Conservation (phyloP, 805 yeast genomes). For the Hanseniaspora taiwanica region DNA sequence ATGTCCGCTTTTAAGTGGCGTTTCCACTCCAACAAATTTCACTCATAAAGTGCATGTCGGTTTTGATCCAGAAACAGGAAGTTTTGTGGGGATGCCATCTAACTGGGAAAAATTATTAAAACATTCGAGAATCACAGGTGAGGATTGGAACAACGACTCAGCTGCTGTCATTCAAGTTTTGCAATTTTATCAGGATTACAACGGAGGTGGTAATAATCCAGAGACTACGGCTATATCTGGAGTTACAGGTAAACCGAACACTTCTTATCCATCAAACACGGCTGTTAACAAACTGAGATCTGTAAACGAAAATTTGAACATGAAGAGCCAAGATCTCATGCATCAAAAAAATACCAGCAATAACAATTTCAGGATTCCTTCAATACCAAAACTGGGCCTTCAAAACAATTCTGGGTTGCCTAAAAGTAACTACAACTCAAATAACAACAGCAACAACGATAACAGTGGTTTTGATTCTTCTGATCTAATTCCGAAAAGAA, state of each 20-base stretch:
- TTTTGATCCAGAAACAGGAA: constrained; percentile 72
- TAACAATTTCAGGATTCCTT: constrained; percentile 2
- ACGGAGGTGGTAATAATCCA: constrained; percentile 12
- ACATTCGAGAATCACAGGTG: constrained; percentile 80
- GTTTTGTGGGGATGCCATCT: constrained; percentile 83
- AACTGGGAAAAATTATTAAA: constrained; percentile 83
- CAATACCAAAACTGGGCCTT: constrained; percentile 1
- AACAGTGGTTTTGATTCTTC: constrained; percentile 6
- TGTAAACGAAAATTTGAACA: background rate
- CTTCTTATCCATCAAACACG: background rate
- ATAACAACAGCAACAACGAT: too few species aligned
- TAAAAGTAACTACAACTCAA: background rate
- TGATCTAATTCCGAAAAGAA: constrained; percentile 35
- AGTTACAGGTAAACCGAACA: background rate
- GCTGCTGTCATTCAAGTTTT: constrained; percentile 89
- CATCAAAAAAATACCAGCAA: constrained; percentile 3
- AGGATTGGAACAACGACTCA: constrained; percentile 87
- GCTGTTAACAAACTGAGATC: background rate
- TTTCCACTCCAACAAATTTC: constrained; percentile 87
- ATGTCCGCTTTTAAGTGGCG: constrained; percentile 51
- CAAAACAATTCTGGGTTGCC: background rate
- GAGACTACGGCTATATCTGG: background rate
- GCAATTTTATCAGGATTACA: constrained; percentile 51
- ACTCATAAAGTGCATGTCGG: constrained; percentile 89
- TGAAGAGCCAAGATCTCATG: constrained; percentile 3